These are phyloP conservation scores for Salvia sclarea DNA, from an alignment of 305 asterid species.

Conservation along the genomic window DNA sequence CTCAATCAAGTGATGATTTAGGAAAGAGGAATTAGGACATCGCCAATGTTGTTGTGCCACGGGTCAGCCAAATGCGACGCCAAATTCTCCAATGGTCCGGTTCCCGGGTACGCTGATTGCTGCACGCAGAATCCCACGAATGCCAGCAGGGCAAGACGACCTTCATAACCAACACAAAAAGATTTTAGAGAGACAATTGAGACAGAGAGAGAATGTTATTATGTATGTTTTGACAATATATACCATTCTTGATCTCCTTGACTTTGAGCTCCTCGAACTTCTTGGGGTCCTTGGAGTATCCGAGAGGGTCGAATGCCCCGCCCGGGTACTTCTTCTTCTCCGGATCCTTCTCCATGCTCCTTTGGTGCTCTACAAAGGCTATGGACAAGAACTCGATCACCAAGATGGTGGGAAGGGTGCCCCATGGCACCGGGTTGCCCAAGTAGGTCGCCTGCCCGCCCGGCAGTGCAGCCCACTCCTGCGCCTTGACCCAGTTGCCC, in stretches of 20 bases:
- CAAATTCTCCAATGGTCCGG: slow-evolving; percentile 93
- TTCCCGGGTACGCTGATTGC: slow-evolving; percentile 86
- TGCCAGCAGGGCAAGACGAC: slow-evolving; percentile 82
- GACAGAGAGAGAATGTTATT: too few relatives aligned
- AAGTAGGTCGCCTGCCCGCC: slow-evolving; percentile 94
- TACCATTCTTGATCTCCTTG: slow-evolving; percentile 94
- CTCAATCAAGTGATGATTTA: slow-evolving; percentile 17
- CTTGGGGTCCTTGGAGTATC: slow-evolving; percentile 88
- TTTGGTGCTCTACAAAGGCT: slow-evolving; percentile 91
- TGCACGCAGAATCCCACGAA: slow-evolving; percentile 82
- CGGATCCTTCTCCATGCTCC: slow-evolving; percentile 87
- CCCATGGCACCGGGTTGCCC: slow-evolving; percentile 99
- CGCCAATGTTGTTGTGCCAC: slow-evolving; percentile 94
- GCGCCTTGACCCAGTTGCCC: slow-evolving; percentile 98
- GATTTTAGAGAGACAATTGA: too few relatives aligned
- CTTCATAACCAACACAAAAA: slow-evolving; percentile 28
- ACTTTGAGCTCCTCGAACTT: slow-evolving; percentile 77
- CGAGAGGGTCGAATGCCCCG: slow-evolving; percentile 94
- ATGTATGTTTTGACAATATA: neutral
- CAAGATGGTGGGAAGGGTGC: slow-evolving; percentile 86
- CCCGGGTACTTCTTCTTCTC: slow-evolving; percentile 98
- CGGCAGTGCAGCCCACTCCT: slow-evolving; percentile 93
- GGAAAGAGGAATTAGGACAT: slow-evolving; percentile 62
- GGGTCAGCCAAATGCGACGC: slow-evolving; percentile 86
- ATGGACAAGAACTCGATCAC: slow-evolving; percentile 79